Percentiles rank a stretch among this genome's conserved stretches.
Evolutionary conservation across 106 monocot genomes (phyloP).

Genomic region (Ottelia alismoides): DNA sequence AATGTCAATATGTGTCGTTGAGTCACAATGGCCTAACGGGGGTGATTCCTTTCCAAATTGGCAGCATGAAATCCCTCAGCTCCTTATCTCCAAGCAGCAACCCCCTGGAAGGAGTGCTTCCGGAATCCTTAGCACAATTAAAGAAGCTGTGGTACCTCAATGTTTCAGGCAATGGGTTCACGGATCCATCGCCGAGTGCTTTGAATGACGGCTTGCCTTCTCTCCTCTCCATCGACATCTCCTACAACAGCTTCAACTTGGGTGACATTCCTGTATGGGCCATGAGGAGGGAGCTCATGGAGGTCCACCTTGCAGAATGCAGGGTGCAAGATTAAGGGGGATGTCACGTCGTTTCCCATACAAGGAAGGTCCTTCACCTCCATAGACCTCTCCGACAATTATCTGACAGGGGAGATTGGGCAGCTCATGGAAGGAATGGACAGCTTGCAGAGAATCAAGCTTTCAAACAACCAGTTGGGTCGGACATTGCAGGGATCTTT

Average conservation of each 20-base stretch:
- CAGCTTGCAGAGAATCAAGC: slow-evolving; percentile 13
- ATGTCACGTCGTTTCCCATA: slow-evolving; percentile 14
- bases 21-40: slow-evolving; percentile 45
- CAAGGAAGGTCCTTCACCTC: no score
- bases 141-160: no score
- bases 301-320: slow-evolving; percentile 35
- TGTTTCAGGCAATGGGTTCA: slow-evolving; percentile 32
- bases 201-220: slow-evolving; percentile 31
- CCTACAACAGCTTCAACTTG: no score
- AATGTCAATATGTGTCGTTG: slow-evolving; percentile 23
- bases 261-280: slow-evolving; percentile 39
- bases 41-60: slow-evolving; percentile 35
- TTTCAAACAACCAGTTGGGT: slow-evolving; percentile 20
- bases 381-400: no score
- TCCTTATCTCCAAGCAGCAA: no score
- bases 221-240: slow-evolving; percentile 42
- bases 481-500: slow-evolving; percentile 7
- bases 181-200: slow-evolving; percentile 19
- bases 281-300: slow-evolving; percentile 21
- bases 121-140: no score
- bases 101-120: no score
- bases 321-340: slow-evolving; percentile 35
- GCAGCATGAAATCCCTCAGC: no score
- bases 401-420: slow-evolving; percentile 25
- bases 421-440: slow-evolving; percentile 18